Evolutionary conservation across 2,329 filamentous ascomycete species (phyloP).

Genomic region (Verticillium nonalfalfae): DNA sequence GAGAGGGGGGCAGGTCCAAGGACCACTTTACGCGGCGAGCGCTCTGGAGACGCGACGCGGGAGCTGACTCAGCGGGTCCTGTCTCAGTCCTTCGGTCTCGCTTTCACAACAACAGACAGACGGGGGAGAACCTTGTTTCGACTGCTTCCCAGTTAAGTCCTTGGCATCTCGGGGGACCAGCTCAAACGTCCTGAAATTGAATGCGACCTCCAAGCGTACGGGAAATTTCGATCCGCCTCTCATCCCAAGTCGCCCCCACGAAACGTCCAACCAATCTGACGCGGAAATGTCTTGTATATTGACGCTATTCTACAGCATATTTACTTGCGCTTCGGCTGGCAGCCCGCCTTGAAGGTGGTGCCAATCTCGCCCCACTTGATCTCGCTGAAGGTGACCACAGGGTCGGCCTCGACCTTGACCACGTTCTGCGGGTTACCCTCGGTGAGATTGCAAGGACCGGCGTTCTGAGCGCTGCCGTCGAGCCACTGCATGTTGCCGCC

Average conservation of each 20-base stretch:
- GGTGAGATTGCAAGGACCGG: constrained; percentile 46
- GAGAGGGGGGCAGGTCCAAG: neutral
- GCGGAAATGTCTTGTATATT: too few species aligned
- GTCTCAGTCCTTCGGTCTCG: neutral
- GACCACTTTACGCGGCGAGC: constrained; percentile 10
- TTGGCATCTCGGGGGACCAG: too few species aligned
- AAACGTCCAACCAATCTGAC: too few species aligned
- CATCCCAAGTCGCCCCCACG: too few species aligned
- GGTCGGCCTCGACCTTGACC: constrained; percentile 34
- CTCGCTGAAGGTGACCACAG: constrained; percentile 47
- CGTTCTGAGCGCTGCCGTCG: constrained; percentile 29
- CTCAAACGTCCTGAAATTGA: too few species aligned
- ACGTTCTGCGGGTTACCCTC: constrained; percentile 46
- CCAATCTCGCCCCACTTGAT: constrained; percentile 57
- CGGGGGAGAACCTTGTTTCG: neutral
- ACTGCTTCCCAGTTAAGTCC: neutral
- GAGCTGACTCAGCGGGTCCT: constrained; percentile 2
- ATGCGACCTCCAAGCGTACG: too few species aligned
- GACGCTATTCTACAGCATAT: too few species aligned
- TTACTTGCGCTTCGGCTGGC: constrained; percentile 1
- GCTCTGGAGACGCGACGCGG: neutral
- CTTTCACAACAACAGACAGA: neutral
- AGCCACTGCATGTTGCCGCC: constrained; percentile 47
- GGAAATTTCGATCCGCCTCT: too few species aligned
- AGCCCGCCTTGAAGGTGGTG: constrained; percentile 33